phyloP scores from a whole-genome alignment of 1,284 basidiomycete genomes.

The Heterobasidion occidentale region DNA sequence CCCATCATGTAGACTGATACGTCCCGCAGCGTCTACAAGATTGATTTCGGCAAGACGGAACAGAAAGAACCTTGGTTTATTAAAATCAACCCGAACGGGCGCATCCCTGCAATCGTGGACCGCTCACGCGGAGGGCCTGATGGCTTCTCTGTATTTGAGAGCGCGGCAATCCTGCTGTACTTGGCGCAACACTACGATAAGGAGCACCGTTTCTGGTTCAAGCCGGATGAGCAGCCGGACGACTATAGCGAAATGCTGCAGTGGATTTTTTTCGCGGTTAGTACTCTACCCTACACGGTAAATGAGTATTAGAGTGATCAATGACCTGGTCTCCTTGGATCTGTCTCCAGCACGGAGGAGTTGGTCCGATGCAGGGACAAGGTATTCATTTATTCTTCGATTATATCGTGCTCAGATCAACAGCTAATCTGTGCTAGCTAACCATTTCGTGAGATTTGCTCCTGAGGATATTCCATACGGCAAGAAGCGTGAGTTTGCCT shows the following conservation, averaged over 20 bases:
- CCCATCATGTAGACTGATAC: neutral
- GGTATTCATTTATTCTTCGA: slow-evolving; percentile 13
- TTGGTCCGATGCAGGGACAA: slow-evolving; percentile 75
- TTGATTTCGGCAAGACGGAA: slow-evolving; percentile 33
- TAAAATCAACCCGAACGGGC: slow-evolving; percentile 51
- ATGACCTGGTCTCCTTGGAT: neutral
- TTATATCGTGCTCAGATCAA: neutral
- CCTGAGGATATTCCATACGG: slow-evolving; percentile 62
- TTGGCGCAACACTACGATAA: slow-evolving; percentile 41
- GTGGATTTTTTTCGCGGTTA: slow-evolving; percentile 74
- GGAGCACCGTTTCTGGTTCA: slow-evolving; percentile 42
- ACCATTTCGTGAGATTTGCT: slow-evolving; percentile 49
- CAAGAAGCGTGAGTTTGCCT: slow-evolving; percentile 38
- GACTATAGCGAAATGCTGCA: slow-evolving; percentile 55
- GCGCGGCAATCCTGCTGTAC: slow-evolving; percentile 46
- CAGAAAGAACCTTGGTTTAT: slow-evolving; percentile 46
- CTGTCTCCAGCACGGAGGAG: slow-evolving; percentile 47
- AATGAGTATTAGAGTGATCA: too few species aligned
- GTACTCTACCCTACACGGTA: slow-evolving; percentile 13
- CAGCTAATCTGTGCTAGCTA: slow-evolving; percentile 22
- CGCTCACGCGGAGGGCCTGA: slow-evolving; percentile 31
- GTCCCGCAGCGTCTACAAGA: slow-evolving; percentile 24
- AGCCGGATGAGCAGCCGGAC: slow-evolving; percentile 25
- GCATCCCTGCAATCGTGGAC: slow-evolving; percentile 44
- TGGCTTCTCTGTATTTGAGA: slow-evolving; percentile 37